A percentile compares a stretch with the other conserved stretches of the same genome.
Conservation (phyloP, 352 stramenopile genomes). For the Aphanomyces euteiches region DNA sequence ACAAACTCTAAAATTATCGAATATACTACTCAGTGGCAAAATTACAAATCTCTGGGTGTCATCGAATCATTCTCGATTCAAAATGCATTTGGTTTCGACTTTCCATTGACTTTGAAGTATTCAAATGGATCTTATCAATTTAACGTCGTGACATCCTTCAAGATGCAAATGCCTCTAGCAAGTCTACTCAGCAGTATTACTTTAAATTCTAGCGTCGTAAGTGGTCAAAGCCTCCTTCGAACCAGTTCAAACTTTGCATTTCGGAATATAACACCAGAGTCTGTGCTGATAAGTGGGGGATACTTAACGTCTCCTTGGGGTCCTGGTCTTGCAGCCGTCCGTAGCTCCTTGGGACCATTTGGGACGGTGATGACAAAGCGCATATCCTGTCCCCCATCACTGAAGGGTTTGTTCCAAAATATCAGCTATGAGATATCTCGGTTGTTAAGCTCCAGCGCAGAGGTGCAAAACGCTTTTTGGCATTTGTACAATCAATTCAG, state of each 20-base stretch:
- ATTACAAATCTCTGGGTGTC: constrained; percentile 22
- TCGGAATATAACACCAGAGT: constrained; percentile 12
- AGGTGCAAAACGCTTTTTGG: not conserved
- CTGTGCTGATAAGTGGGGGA: not conserved
- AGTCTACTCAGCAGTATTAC: not conserved
- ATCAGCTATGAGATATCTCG: not conserved
- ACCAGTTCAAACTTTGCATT: constrained; percentile 1
- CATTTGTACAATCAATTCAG: not conserved
- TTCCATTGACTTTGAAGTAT: constrained; percentile 18
- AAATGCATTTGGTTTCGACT: constrained; percentile 14
- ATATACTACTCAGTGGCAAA: constrained; percentile 27
- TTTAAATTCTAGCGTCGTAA: not conserved
- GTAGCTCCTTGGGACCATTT: constrained; percentile 2
- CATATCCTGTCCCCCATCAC: not conserved
- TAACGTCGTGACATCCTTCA: constrained; percentile 5
- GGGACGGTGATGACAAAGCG: not conserved
- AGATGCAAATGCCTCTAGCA: constrained; percentile 22
- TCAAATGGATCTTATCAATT: constrained; percentile 18
- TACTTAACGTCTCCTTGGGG: not conserved
- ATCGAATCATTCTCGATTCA: constrained; percentile 15
- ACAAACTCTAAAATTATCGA: not conserved
- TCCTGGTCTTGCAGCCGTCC: not conserved
- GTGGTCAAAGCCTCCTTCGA: not conserved
- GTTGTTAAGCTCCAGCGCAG: not conserved
- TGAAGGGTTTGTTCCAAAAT: constrained; percentile 3